Evolutionary conservation across 768 basidiomycete species (phyloP).

Genomic region (Neoboletus magnificus): DNA sequence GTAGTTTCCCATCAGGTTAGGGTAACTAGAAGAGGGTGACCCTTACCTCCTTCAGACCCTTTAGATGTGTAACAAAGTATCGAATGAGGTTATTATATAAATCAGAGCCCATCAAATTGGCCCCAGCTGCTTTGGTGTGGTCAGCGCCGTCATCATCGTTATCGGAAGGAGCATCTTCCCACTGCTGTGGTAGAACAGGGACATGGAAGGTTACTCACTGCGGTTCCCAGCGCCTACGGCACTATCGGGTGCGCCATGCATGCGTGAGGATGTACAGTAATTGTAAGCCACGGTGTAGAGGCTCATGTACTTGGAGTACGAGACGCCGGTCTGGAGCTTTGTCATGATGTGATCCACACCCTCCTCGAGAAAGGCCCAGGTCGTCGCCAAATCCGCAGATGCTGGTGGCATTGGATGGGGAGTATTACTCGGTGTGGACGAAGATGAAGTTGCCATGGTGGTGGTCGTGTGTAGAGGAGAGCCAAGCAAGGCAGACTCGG

Average conservation of each 20-base stretch:
- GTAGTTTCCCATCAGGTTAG: slow-evolving; percentile 14
- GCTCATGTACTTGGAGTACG: slow-evolving; percentile 85
- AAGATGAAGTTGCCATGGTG: slow-evolving; percentile 34
- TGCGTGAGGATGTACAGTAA: slow-evolving; percentile 90
- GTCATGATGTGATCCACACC: slow-evolving; percentile 91
- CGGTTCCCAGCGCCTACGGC: slow-evolving; percentile 39
- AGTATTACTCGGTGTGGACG: slow-evolving; percentile 26
- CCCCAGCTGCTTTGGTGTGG: slow-evolving; percentile 58
- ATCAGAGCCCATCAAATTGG: slow-evolving; percentile 96
- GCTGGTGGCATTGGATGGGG: slow-evolving; percentile 59
- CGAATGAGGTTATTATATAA: slow-evolving; percentile 91
- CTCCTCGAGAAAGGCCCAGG: slow-evolving; percentile 85
- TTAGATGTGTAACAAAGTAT: slow-evolving; percentile 85
- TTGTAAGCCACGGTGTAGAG: slow-evolving; percentile 95
- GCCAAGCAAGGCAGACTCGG: slow-evolving; percentile 2
- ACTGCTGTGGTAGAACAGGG: slow-evolving; percentile 11
- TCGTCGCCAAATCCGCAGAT: slow-evolving; percentile 72
- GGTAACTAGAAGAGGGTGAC: slow-evolving; percentile 21
- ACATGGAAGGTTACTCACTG: slow-evolving; percentile 44
- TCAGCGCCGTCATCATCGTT: slow-evolving; percentile 19
- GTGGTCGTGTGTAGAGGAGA: slow-evolving; percentile 27
- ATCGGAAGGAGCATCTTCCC: slow-evolving; percentile 25
- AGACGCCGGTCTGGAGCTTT: slow-evolving; percentile 83
- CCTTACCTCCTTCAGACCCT: slow-evolving; percentile 56
- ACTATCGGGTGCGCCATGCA: slow-evolving; percentile 50